Evolutionary conservation across 768 basidiomycete species (phyloP).

Genomic region (Phaffia australis): DNA sequence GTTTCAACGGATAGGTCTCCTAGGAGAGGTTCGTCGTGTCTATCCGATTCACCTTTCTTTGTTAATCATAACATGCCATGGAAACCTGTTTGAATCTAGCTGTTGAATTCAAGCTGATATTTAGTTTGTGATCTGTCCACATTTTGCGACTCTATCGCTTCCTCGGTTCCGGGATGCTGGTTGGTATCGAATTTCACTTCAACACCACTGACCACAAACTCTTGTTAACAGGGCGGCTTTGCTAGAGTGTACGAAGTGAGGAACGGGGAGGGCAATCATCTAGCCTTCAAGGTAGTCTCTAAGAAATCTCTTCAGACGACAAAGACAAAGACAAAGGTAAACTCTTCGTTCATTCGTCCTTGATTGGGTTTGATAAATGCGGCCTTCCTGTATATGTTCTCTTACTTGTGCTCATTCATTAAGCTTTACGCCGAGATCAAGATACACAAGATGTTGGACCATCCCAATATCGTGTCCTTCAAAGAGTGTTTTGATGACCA

Average conservation of each 20-base stretch:
- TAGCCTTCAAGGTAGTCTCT: constrained; percentile 91
- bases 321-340: constrained; percentile 92
- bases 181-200: background rate
- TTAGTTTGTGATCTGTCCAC: background rate
- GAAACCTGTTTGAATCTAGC: background rate
- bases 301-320: constrained; percentile 83
- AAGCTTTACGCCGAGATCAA: constrained; percentile 98
- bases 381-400: background rate
- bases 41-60: background rate
- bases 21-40: constrained; percentile 15
- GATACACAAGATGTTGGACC: constrained; percentile 79
- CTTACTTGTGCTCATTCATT: background rate
- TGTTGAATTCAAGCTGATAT: background rate
- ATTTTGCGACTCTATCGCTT: background rate
- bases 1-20: constrained; percentile 19
- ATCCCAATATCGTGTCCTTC: constrained; percentile 87
- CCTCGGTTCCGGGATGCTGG: background rate
- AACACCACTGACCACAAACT: too few species aligned
- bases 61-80: constrained; percentile 1
- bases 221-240: constrained; percentile 84
- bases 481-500: constrained; percentile 91
- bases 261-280: constrained; percentile 52
- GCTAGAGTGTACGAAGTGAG: constrained; percentile 93
- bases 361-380: background rate
- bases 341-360: constrained; percentile 26